Percentiles rank a stretch among this genome's conserved stretches.
Evolutionary conservation across 495 filamentous ascomycete genomes (phyloP).

Genomic region (Aspergillus ostianus): DNA sequence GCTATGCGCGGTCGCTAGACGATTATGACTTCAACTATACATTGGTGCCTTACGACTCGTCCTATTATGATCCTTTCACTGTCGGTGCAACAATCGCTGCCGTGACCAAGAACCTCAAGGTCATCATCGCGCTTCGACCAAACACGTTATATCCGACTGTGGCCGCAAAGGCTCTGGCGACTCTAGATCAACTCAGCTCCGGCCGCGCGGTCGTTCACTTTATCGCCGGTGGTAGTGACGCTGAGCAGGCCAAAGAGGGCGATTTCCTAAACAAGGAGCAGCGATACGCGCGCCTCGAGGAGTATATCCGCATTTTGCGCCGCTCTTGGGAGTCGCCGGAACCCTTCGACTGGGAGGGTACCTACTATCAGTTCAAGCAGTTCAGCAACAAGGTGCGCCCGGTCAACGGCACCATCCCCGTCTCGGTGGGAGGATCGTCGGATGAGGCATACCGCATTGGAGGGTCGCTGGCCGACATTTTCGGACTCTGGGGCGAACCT

Average conservation of each 20-base stretch:
- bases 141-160: slow-evolving; percentile 57
- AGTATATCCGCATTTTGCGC: slow-evolving; percentile 52
- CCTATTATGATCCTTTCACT: slow-evolving; percentile 51
- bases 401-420: slow-evolving; percentile 45
- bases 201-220: slow-evolving; percentile 56
- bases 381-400: slow-evolving; percentile 51
- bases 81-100: slow-evolving; percentile 51
- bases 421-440: slow-evolving; percentile 53
- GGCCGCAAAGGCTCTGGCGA: slow-evolving; percentile 54
- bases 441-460: slow-evolving; percentile 54
- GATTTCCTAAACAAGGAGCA: slow-evolving; percentile 54
- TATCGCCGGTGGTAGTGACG: slow-evolving; percentile 54
- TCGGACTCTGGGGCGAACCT: slow-evolving; percentile 56
- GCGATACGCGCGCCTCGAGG: slow-evolving; percentile 51
- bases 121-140: slow-evolving; percentile 56
- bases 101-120: slow-evolving; percentile 50
- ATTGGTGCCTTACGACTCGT: slow-evolving; percentile 51
- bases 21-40: slow-evolving; percentile 56
- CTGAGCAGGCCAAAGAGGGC: slow-evolving; percentile 51
- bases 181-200: slow-evolving; percentile 49
- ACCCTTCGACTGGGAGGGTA: slow-evolving; percentile 52
- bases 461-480: slow-evolving; percentile 52
- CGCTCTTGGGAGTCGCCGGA: slow-evolving; percentile 51
- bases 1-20: slow-evolving; percentile 51
- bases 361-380: slow-evolving; percentile 51